A percentile compares a stretch with the other conserved stretches of the same genome.
These are phyloP conservation scores for Globisporangium okanoganense DNA, from an alignment of 352 stramenopile genomes.

Conservation along the genomic window DNA sequence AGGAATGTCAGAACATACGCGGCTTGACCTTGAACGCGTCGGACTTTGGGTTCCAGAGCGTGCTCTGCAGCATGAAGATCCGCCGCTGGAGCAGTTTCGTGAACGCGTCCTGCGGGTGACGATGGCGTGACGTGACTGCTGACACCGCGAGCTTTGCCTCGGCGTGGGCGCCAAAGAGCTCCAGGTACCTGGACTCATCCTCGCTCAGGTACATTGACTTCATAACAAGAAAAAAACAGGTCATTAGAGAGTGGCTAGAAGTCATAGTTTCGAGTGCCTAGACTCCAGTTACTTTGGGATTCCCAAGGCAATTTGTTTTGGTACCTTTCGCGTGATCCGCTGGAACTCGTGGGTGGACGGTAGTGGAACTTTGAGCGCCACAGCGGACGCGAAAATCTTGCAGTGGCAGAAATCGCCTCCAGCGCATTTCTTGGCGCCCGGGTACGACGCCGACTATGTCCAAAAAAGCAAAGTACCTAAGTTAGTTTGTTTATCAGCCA, in stretches of 20 bases:
- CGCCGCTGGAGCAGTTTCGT: constrained; percentile 52
- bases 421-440: constrained; percentile 29
- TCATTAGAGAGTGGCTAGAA: no score
- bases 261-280: no score
- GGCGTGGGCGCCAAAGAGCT: constrained; percentile 46
- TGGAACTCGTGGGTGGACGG: constrained; percentile 34
- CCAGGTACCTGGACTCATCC: constrained; percentile 52
- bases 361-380: constrained; percentile 14
- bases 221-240: not conserved
- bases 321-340: constrained; percentile 59
- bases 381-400: constrained; percentile 22
- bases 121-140: not conserved
- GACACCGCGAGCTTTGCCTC: constrained; percentile 31
- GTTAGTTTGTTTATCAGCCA: not conserved
- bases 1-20: constrained; percentile 20
- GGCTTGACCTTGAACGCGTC: constrained; percentile 50
- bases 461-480: not conserved
- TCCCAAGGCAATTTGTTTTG: not conserved
- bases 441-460: not conserved
- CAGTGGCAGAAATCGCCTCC: constrained; percentile 49
- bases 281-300: no score
- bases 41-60: constrained; percentile 64
- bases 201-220: constrained; percentile 60
- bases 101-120: constrained; percentile 21
- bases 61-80: constrained; percentile 70